Evolutionary conservation across 306 rosid species (phyloP), one percentile per base, ranked within the genome.

Genomic region (Castanea crenata): DNA sequence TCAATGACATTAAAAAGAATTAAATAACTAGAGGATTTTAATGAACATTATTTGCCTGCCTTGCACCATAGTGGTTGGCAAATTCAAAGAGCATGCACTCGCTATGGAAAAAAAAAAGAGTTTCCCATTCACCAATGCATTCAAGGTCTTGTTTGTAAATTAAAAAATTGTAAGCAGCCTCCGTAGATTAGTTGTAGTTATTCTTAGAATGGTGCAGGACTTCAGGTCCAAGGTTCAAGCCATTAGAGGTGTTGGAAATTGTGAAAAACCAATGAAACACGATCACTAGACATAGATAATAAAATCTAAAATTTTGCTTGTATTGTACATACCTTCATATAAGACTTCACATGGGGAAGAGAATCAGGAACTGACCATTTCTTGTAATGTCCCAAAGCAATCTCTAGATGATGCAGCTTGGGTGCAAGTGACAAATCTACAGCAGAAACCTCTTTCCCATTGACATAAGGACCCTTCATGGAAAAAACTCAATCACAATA

Each of bases 371-470:
- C 75, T 4, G 86, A 71, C 99, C 99, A 95, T 69, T 86, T 87
- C 89, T 93, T 95, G 77, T 46, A 91, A 87, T 93, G 93, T 64
- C 92, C 93, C 88, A 95, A 82, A 81, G 88, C 96, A 86, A 95
- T 91, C 83, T 95, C 98, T 75, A 95, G 81, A 87, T 95, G 98
- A 82, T 88, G 74, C 87, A 95, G 75, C 93, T 95, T 95, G 81
- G 98, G 99, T 74, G 86, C 97, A 72, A 95, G 98, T 49, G 98
- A 91, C 44, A 95, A 82, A 78, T 95, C 99, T 34, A 77, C 89
- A 1, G 96, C 93, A 79, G 96, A 91, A 85, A 93, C 80, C 70
- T 85, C 87, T 83, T 87, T 84, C 78, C 99, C 97, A 74, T 91
- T 90, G 85, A 95, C 69, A 79, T 90, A 90, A 85, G 99, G 97